A percentile compares a stretch with the other conserved stretches of the same genome.
Conservation (phyloP, 2,329 filamentous ascomycete species). For the Clonostachys sp. region DNA sequence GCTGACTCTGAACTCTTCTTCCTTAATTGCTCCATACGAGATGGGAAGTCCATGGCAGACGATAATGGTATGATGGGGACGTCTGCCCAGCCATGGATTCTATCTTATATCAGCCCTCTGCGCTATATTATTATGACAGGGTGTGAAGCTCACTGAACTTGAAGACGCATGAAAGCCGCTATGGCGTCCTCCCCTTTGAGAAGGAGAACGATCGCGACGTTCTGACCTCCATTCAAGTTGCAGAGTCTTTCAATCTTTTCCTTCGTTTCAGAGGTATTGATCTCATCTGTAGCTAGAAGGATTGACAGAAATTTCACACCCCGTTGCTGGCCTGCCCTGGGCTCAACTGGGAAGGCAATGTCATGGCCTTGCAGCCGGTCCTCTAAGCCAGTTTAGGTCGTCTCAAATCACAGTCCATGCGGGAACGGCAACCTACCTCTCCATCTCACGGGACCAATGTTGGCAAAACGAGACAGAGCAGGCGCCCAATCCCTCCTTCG, state of each 20-base stretch:
- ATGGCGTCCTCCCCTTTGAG: constrained; percentile 23
- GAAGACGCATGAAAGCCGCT: constrained; percentile 31
- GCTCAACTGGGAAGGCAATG: constrained; percentile 29
- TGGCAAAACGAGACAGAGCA: constrained; percentile 15
- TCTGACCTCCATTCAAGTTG: constrained; percentile 29
- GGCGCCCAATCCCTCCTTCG: constrained; percentile 27
- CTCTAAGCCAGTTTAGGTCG: constrained; percentile 24
- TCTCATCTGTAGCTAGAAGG: constrained; percentile 31
- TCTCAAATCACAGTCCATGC: constrained; percentile 18
- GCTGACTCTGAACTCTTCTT: background rate
- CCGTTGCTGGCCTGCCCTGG: background rate
- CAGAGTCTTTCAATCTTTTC: constrained; percentile 33
- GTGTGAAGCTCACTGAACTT: constrained; percentile 30
- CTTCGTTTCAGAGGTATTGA: constrained; percentile 16
- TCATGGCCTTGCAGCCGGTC: constrained; percentile 35
- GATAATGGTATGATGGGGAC: constrained; percentile 38
- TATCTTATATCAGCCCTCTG: constrained; percentile 7
- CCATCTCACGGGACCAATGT: background rate
- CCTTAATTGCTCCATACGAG: constrained; percentile 30
- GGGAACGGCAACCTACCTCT: background rate
- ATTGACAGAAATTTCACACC: constrained; percentile 24
- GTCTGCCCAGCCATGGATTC: constrained; percentile 22
- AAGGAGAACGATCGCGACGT: constrained; percentile 39
- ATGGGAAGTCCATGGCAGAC: constrained; percentile 23
- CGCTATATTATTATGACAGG: background rate